Evolutionary conservation across 441 rosid species (phyloP), one percentile per base, ranked within the genome.

Genomic region (Cnidoscolus chayamansa): DNA sequence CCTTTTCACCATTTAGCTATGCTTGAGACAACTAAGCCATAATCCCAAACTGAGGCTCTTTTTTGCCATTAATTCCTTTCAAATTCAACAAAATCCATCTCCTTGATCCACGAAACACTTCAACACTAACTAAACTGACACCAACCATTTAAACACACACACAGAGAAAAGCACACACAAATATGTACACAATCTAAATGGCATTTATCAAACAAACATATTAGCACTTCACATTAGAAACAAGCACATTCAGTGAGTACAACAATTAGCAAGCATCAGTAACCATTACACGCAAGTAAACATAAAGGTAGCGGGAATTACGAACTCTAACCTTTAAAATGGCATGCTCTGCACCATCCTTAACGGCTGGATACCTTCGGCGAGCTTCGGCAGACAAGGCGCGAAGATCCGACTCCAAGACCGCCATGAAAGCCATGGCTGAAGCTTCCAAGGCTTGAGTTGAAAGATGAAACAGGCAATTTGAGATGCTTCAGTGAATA

Each of bases 361-460:
- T 94, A 32, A 94, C 90, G 48, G 96, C 88, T 16, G 99, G 98
- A 66, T 87, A 81, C 47, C 97, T 86, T 71, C 99, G 91, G 70
- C 98, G 94, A 68, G 98, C 99, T 84, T 94, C 99, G 35, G 92
- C 83, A 43, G 99, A 94, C 66, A 94, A 97, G 30, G 99, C 94
- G 63, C 98, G 98, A 69, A 94, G 99, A 87, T 94, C 99, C 71
- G 98, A 87, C 78, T 94, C 99, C 80, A 94, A 79, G 2, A 89
- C 98, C 56, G 97, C 92, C 93, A 92, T 91, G 82, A 94, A 83
- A 78, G 97, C 94, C 99, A 94, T 94, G 82, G 77, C 84, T 0
- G 16, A 58, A 40, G 40, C 62, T 56, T 16, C 4, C n/a, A 4
- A 1, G 15, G 40, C 63, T 37, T 7, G 56, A 50, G 35, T 40